phyloP scores from a whole-genome alignment of 2,329 filamentous ascomycete genomes.

The Achaetomium macrosporum region DNA sequence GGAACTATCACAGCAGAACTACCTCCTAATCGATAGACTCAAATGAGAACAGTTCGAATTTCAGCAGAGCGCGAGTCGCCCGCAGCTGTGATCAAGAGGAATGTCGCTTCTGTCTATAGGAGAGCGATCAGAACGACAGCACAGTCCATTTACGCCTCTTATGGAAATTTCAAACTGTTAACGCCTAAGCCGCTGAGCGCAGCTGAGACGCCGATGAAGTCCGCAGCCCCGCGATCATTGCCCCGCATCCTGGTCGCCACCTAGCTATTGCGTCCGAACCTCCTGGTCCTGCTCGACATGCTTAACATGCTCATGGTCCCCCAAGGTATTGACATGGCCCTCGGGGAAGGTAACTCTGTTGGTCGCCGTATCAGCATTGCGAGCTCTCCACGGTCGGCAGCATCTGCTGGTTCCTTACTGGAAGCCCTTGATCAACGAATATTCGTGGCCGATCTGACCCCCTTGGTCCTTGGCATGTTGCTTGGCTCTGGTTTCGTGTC shows the following conservation, averaged over 20 bases:
- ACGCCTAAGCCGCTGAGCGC: too few species aligned
- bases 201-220: too few species aligned
- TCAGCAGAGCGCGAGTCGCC: too few species aligned
- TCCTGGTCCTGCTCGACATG: slow-evolving; percentile 66
- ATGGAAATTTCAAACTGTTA: too few species aligned
- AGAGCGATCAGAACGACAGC: too few species aligned
- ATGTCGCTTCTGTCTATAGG: too few species aligned
- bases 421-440: slow-evolving; percentile 85
- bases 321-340: slow-evolving; percentile 60
- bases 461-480: slow-evolving; percentile 67
- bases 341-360: slow-evolving; percentile 66
- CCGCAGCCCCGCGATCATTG: slow-evolving; percentile 11
- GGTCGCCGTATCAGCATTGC: not conserved
- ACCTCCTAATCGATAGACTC: too few species aligned
- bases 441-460: slow-evolving; percentile 79
- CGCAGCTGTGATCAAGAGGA: too few species aligned
- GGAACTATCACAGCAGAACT: too few species aligned
- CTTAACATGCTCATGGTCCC: slow-evolving; percentile 65
- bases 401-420: slow-evolving; percentile 55
- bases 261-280: slow-evolving; percentile 62
- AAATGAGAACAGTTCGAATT: too few species aligned
- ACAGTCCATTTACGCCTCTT: too few species aligned
- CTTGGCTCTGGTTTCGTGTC: slow-evolving; percentile 57
- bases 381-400: not conserved
- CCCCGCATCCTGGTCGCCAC: slow-evolving; percentile 13